A percentile compares a stretch with the other conserved stretches of the same genome.
Evolutionary conservation across 192 early-diverging fungal genomes (phyloP).

Genomic region (Backusella mclennaniae): DNA sequence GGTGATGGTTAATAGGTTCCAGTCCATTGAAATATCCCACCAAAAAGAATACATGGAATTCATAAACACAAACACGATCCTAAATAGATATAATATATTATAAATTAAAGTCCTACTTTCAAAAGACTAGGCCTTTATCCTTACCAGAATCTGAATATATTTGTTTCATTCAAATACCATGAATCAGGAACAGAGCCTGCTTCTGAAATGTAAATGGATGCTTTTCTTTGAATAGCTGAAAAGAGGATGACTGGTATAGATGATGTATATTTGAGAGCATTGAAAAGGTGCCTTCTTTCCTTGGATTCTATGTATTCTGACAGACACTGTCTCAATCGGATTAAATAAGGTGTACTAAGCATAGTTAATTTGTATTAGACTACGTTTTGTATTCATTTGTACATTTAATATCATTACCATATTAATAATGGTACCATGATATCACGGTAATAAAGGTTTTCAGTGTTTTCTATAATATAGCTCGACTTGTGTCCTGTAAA

Average conservation of each 20-base stretch:
- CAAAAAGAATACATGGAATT: constrained; percentile 94
- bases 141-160: constrained; percentile 42
- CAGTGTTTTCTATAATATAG: constrained; percentile 25
- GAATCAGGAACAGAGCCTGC: constrained; percentile 9
- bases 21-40: constrained; percentile 95
- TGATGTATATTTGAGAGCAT: constrained; percentile 90
- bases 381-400: not conserved
- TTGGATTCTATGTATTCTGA: constrained; percentile 66
- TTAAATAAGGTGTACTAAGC: constrained; percentile 68
- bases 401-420: constrained; percentile 45
- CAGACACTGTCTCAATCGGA: constrained; percentile 79
- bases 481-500: constrained; percentile 37
- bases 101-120: too few species aligned
- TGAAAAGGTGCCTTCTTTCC: constrained; percentile 74
- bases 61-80: constrained; percentile 63
- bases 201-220: constrained; percentile 37
- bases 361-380: not conserved
- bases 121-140: not conserved
- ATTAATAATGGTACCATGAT: constrained; percentile 61
- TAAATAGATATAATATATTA: constrained; percentile 9
- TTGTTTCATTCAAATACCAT: constrained; percentile 28
- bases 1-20: constrained; percentile 58
- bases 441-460: constrained; percentile 49
- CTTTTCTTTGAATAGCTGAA: constrained; percentile 48
- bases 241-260: constrained; percentile 74